A percentile compares a stretch with the other conserved stretches of the same genome.
phyloP scores from a whole-genome alignment of 2,329 filamentous ascomycete species.

The Pestalotiopsis fici region DNA sequence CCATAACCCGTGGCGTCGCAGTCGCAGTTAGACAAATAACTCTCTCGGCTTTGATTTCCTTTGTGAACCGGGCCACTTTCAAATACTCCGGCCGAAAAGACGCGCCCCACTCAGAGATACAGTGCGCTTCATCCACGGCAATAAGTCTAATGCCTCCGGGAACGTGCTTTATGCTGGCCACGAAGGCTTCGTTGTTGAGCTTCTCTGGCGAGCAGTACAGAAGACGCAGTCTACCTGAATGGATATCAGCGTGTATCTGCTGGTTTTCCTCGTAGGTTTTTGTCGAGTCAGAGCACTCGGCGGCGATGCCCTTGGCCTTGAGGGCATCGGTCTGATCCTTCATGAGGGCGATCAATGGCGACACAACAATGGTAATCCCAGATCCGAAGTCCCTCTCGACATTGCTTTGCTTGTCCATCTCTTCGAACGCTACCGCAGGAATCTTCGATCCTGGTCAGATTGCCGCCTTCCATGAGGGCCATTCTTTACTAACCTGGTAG shows the following conservation, averaged over 20 bases:
- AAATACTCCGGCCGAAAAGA: conserved; percentile 26
- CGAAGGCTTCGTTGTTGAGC: conserved; percentile 62
- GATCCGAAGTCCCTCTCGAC: conserved; percentile 28
- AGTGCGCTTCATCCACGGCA: conserved; percentile 60
- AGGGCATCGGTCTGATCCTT: conserved; percentile 62
- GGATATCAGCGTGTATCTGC: conserved; percentile 35
- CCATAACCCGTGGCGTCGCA: conserved; percentile 55
- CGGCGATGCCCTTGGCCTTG: conserved; percentile 47
- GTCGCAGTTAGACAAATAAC: conserved; percentile 63
- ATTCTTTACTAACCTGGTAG: conserved; percentile 38
- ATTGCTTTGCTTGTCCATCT: conserved; percentile 36
- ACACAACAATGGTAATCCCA: conserved; percentile 58
- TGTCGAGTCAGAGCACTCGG: conserved; percentile 57
- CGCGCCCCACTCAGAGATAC: conserved; percentile 51
- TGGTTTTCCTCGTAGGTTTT: conserved; percentile 50
- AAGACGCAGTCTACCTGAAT: conserved; percentile 49
- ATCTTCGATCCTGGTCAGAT: conserved; percentile 31
- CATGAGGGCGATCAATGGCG: conserved; percentile 58
- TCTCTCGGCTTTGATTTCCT: conserved; percentile 57
- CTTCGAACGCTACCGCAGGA: conserved; percentile 46
- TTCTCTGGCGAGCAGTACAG: conserved; percentile 62
- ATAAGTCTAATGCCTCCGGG: conserved; percentile 57
- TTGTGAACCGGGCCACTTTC: conserved; percentile 53
- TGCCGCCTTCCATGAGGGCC: background rate
- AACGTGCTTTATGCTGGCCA: conserved; percentile 54